These are phyloP conservation scores for Halophytophthora polymorphica DNA, from an alignment of 352 stramenopile species.

Conservation along the genomic window DNA sequence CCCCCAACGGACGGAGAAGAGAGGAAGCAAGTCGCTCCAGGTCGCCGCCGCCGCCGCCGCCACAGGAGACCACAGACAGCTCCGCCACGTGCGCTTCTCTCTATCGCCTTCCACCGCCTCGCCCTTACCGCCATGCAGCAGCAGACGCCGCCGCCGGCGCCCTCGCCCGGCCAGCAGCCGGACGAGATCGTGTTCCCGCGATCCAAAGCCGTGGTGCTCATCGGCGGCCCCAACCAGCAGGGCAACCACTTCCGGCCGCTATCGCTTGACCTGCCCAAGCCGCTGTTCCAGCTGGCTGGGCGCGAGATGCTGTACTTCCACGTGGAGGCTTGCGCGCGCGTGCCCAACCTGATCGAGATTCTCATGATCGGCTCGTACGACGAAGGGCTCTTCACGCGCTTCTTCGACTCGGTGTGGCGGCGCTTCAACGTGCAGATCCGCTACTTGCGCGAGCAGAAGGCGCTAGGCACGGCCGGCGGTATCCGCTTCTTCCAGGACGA, in stretches of 20 bases:
- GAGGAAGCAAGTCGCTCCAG: too few relatives aligned
- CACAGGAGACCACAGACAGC: neutral
- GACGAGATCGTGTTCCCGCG: conserved; percentile 60
- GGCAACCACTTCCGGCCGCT: conserved; percentile 87
- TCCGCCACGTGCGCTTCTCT: neutral
- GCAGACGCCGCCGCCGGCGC: conserved; percentile 12
- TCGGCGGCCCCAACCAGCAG: conserved; percentile 83
- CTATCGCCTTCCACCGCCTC: too few relatives aligned
- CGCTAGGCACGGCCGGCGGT: conserved; percentile 76
- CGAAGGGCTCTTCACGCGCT: conserved; percentile 84
- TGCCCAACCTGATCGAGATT: conserved; percentile 85
- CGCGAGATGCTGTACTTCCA: conserved; percentile 89
- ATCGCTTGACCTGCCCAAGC: conserved; percentile 83
- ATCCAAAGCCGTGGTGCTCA: conserved; percentile 86
- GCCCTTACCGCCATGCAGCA: conserved; percentile 1
- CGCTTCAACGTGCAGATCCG: conserved; percentile 86
- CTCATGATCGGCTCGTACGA: conserved; percentile 89
- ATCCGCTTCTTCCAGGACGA: conserved; percentile 85
- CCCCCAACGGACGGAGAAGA: too few relatives aligned
- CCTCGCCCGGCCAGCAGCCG: conserved; percentile 3
- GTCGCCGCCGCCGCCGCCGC: neutral
- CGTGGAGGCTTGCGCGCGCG: conserved; percentile 77
- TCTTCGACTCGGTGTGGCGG: conserved; percentile 80
- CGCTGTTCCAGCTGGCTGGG: conserved; percentile 83
- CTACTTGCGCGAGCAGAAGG: conserved; percentile 79